Conservation (phyloP, 1,284 basidiomycete species). For the Cutaneotrichosporon dermatis region DNA sequence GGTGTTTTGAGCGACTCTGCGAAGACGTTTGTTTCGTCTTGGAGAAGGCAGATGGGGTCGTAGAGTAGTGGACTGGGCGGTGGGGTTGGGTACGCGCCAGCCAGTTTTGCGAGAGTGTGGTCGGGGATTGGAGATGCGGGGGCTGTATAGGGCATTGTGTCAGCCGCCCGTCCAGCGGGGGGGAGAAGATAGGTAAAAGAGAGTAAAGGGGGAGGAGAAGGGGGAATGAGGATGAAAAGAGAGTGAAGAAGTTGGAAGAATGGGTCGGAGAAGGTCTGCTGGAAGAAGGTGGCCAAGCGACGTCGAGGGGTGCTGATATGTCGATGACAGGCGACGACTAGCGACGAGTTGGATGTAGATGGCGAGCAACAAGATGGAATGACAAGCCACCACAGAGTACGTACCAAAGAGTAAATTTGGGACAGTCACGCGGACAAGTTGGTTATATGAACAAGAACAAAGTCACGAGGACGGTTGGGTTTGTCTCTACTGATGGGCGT, state of each 20-base stretch:
- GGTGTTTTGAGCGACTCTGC: neutral
- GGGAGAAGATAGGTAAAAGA: neutral
- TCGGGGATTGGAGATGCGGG: neutral
- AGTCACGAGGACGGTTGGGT: too few relatives aligned
- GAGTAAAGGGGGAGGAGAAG: neutral
- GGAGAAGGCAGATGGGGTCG: neutral
- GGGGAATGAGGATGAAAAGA: neutral
- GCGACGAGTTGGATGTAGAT: too few relatives aligned
- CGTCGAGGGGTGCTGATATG: too few relatives aligned
- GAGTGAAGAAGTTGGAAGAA: neutral
- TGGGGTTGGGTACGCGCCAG: neutral
- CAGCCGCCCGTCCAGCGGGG: neutral
- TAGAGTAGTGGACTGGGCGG: slow-evolving; percentile 2
- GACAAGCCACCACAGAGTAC: too few relatives aligned
- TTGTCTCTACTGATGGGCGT: neutral
- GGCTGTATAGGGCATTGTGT: slow-evolving; percentile 7
- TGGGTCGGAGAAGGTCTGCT: too few relatives aligned
- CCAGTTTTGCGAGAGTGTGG: neutral
- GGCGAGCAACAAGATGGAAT: too few relatives aligned
- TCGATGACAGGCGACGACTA: too few relatives aligned
- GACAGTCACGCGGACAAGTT: too few relatives aligned
- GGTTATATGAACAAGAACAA: too few relatives aligned
- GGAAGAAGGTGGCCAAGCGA: too few relatives aligned
- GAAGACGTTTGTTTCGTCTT: neutral
- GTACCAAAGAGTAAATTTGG: too few relatives aligned